A percentile compares a stretch with the other conserved stretches of the same genome.
phyloP scores from a whole-genome alignment of 1,284 basidiomycete genomes.

The Cryptococcus sp. region DNA sequence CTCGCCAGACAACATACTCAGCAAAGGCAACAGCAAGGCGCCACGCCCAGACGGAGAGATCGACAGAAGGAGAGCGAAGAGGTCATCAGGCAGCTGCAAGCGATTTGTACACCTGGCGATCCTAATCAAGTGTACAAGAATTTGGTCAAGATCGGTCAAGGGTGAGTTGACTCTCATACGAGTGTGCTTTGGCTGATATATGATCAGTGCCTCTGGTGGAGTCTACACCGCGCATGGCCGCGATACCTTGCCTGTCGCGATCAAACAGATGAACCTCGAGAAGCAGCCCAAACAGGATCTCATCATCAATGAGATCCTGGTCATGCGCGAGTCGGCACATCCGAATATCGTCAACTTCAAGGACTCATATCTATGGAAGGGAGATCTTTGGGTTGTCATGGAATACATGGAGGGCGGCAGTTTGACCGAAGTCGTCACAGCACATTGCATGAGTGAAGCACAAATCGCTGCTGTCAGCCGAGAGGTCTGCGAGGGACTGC shows the following conservation, averaged over 20 bases:
- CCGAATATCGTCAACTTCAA: slow-evolving; percentile 99
- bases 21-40: slow-evolving; percentile 42
- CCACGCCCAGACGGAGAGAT: slow-evolving; percentile 79
- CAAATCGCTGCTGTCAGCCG: slow-evolving; percentile 92
- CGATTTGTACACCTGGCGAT: slow-evolving; percentile 96
- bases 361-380: slow-evolving; percentile 95
- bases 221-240: slow-evolving; percentile 98
- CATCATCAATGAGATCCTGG: slow-evolving; percentile 99
- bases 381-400: slow-evolving; percentile 99
- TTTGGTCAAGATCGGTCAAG: slow-evolving; percentile 95
- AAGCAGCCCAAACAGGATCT: slow-evolving; percentile 99
- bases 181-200: background rate
- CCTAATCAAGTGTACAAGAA: slow-evolving; percentile 91
- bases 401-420: slow-evolving; percentile 97
- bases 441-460: slow-evolving; percentile 88
- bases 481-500: slow-evolving; percentile 86
- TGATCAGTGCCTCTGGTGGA: slow-evolving; percentile 82
- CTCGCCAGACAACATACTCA: slow-evolving; percentile 45
- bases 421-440: slow-evolving; percentile 93
- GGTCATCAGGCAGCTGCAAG: slow-evolving; percentile 84
- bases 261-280: slow-evolving; percentile 99
- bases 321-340: slow-evolving; percentile 94
- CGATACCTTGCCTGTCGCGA: slow-evolving; percentile 89
- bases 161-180: slow-evolving; percentile 61
- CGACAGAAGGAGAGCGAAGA: slow-evolving; percentile 82